Evolutionary conservation across 2,329 filamentous ascomycete species (phyloP).

Genomic region (Kalmusia sp.): DNA sequence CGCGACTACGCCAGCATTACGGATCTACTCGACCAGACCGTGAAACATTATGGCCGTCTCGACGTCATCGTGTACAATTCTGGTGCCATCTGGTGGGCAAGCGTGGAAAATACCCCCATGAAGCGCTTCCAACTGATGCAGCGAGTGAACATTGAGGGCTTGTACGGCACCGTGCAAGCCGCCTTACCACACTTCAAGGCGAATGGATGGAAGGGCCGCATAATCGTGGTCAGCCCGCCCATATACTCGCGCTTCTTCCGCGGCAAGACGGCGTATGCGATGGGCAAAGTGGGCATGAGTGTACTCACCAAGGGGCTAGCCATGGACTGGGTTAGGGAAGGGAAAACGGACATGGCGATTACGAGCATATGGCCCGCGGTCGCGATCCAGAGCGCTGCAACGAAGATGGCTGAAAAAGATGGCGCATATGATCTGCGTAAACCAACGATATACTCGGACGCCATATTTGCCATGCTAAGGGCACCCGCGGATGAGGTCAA

Average conservation of each 20-base stretch:
- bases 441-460: slow-evolving; percentile 77
- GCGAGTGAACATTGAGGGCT: slow-evolving; percentile 65
- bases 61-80: slow-evolving; percentile 84
- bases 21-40: slow-evolving; percentile 64
- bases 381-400: slow-evolving; percentile 80
- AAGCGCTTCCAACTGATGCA: slow-evolving; percentile 73
- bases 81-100: slow-evolving; percentile 85
- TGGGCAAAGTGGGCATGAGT: slow-evolving; percentile 80
- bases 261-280: slow-evolving; percentile 85
- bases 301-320: slow-evolving; percentile 81
- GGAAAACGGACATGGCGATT: slow-evolving; percentile 72
- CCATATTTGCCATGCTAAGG: slow-evolving; percentile 74
- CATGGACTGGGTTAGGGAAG: slow-evolving; percentile 79
- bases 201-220: slow-evolving; percentile 64
- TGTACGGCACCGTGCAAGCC: slow-evolving; percentile 76
- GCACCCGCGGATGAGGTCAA: slow-evolving; percentile 69
- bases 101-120: slow-evolving; percentile 74
- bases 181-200: slow-evolving; percentile 69
- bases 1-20: slow-evolving; percentile 68
- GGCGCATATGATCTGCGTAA: slow-evolving; percentile 67
- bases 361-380: slow-evolving; percentile 83
- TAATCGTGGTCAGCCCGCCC: slow-evolving; percentile 82
- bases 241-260: slow-evolving; percentile 87
- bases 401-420: slow-evolving; percentile 58
- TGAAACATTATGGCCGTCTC: slow-evolving; percentile 66